Evolutionary conservation across 768 basidiomycete species (phyloP).

Genomic region (Arthromyces matolae): DNA sequence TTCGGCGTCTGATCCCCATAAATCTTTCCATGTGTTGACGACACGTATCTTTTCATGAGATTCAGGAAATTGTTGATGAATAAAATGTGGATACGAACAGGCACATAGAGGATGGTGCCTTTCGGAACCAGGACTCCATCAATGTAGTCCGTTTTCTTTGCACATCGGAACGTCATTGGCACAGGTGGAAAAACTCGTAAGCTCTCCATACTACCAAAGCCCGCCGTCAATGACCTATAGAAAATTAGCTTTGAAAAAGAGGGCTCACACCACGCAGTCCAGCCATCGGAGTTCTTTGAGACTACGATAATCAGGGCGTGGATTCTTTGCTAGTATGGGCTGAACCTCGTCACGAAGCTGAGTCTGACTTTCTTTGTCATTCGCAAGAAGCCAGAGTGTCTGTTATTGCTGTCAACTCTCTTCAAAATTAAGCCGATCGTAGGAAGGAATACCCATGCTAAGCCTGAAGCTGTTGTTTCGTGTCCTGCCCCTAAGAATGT

Average conservation of each 20-base stretch:
- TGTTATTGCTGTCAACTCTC: slow-evolving; percentile 10
- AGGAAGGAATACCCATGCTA: slow-evolving; percentile 50
- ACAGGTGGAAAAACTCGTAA: slow-evolving; percentile 42
- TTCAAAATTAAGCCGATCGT: no score
- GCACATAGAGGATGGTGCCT: slow-evolving; percentile 41
- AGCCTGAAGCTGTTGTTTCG: slow-evolving; percentile 44
- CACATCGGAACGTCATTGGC: slow-evolving; percentile 35
- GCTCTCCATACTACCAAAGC: slow-evolving; percentile 35
- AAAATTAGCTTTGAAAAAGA: neutral
- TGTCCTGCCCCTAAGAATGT: slow-evolving; percentile 48
- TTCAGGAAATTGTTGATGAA: neutral
- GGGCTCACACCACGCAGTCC: slow-evolving; percentile 35
- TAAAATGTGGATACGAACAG: slow-evolving; percentile 22
- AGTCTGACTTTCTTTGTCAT: slow-evolving; percentile 44
- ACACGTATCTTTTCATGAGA: slow-evolving; percentile 37
- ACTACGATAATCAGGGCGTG: slow-evolving; percentile 37
- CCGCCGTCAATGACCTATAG: neutral
- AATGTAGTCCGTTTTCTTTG: slow-evolving; percentile 36
- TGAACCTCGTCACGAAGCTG: slow-evolving; percentile 52
- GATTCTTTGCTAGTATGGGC: slow-evolving; percentile 31
- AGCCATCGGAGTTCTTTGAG: slow-evolving; percentile 37
- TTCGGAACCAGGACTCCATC: slow-evolving; percentile 44
- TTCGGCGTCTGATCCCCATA: slow-evolving; percentile 52
- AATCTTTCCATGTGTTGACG: slow-evolving; percentile 44
- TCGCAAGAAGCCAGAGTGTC: slow-evolving; percentile 54